These are phyloP conservation scores for Fusarium clavum DNA, from an alignment of 2,329 filamentous ascomycete genomes.

Conservation along the genomic window DNA sequence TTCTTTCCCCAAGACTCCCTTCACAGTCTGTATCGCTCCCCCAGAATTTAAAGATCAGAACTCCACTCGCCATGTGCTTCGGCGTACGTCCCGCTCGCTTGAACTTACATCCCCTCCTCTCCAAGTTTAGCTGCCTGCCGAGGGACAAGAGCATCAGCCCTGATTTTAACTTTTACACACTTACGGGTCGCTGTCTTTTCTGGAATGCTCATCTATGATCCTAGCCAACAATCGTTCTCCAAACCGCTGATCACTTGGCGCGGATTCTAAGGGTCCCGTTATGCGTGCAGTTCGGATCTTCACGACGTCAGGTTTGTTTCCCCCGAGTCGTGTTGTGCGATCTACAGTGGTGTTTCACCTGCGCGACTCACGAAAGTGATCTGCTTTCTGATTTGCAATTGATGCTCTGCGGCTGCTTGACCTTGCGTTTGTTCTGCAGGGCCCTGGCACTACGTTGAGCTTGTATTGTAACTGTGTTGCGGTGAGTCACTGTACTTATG, in stretches of 20 bases:
- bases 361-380: slow-evolving; percentile 12
- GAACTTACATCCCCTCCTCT: slow-evolving; percentile 12
- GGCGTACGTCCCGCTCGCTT: slow-evolving; percentile 2
- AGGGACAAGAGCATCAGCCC: slow-evolving; percentile 7
- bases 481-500: slow-evolving; percentile 12
- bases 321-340: slow-evolving; percentile 24
- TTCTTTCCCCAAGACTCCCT: background rate
- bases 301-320: slow-evolving; percentile 25
- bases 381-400: background rate
- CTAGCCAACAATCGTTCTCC: slow-evolving; percentile 12
- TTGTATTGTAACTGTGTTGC: slow-evolving; percentile 20
- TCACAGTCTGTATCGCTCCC: slow-evolving; percentile 3
- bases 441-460: slow-evolving; percentile 6
- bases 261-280: slow-evolving; percentile 25
- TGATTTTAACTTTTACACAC: slow-evolving; percentile 8
- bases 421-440: background rate
- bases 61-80: slow-evolving; percentile 39
- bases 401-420: background rate
- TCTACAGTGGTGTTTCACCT: slow-evolving; percentile 23
- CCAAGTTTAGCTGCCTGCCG: background rate
- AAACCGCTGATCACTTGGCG: slow-evolving; percentile 22
- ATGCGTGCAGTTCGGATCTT: background rate
- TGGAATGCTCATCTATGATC: slow-evolving; percentile 24
- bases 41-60: slow-evolving; percentile 10
- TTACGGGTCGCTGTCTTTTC: slow-evolving; percentile 14